These are phyloP conservation scores for Homolaphlyctis polyrhiza DNA, from an alignment of 371 early-diverging fungal species.

Conservation along the genomic window DNA sequence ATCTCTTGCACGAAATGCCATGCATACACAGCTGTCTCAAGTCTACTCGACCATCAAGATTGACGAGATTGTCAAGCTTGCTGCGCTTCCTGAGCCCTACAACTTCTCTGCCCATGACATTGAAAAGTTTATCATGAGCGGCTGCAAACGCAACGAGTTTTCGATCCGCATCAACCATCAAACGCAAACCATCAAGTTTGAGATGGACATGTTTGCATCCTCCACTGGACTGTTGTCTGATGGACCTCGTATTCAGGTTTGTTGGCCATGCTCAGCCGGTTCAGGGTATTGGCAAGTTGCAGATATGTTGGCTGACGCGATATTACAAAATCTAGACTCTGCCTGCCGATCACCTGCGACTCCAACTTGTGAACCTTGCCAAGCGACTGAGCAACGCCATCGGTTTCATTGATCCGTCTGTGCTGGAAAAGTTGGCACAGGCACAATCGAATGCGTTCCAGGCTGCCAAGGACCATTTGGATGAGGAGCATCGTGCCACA, in stretches of 20 bases:
- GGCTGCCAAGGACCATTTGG: constrained; percentile 45
- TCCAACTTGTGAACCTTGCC: constrained; percentile 35
- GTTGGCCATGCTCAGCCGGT: background rate
- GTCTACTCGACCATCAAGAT: constrained; percentile 95
- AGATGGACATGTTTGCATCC: constrained; percentile 73
- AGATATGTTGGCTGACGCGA: no score
- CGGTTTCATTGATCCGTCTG: constrained; percentile 77
- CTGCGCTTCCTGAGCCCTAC: constrained; percentile 74
- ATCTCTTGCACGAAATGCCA: no score
- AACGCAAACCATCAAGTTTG: constrained; percentile 84
- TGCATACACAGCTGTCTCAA: constrained; percentile 70
- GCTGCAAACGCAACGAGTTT: constrained; percentile 92
- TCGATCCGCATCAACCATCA: constrained; percentile 92
- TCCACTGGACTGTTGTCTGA: constrained; percentile 58
- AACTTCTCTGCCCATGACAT: constrained; percentile 80
- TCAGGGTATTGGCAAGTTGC: no score
- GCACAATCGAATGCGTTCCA: constrained; percentile 23
- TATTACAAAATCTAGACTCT: constrained; percentile 52
- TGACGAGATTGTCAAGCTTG: constrained; percentile 82
- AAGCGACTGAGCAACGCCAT: constrained; percentile 74
- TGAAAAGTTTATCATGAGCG: constrained; percentile 96
- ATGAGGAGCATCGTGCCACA: constrained; percentile 78
- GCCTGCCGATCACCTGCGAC: constrained; percentile 59
- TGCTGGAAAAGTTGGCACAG: constrained; percentile 53
- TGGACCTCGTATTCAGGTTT: constrained; percentile 74